phyloP scores from a whole-genome alignment of 805 yeast species.

The Metschnikowia henanensis region DNA sequence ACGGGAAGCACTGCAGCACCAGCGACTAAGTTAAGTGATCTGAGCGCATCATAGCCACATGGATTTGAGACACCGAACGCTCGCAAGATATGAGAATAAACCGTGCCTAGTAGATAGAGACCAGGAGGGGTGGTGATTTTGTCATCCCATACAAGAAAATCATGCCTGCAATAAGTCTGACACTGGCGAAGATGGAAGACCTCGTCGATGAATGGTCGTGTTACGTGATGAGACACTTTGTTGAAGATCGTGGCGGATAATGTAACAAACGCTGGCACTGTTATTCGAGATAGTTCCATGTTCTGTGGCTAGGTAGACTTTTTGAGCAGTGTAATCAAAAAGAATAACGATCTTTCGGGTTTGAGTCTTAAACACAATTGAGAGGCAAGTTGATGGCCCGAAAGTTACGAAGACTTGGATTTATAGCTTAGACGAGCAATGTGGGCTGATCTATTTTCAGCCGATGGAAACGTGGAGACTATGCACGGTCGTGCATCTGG shows the following conservation, averaged over 20 bases:
- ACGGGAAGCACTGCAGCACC: conserved; percentile 56
- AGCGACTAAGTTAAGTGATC: conserved; percentile 63
- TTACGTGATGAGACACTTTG: conserved; percentile 10
- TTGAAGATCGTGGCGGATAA: conserved; percentile 10
- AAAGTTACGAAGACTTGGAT: too few relatives aligned
- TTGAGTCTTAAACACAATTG: too few relatives aligned
- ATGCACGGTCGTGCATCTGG: too few relatives aligned
- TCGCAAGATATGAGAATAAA: conserved; percentile 37
- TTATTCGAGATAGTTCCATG: conserved; percentile 8
- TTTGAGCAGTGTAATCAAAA: too few relatives aligned
- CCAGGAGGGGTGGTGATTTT: conserved; percentile 99
- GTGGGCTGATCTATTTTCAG: too few relatives aligned
- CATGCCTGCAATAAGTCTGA: conserved; percentile 57
- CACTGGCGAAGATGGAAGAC: conserved; percentile 85
- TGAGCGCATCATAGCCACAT: conserved; percentile 19
- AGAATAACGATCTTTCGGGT: too few relatives aligned
- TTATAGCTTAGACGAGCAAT: too few relatives aligned
- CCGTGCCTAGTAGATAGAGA: conserved; percentile 53
- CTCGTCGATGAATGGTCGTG: conserved; percentile 59
- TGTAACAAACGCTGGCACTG: conserved; percentile 5
- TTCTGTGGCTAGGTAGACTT: background rate
- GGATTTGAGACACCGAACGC: conserved; percentile 28
- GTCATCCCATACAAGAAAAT: conserved; percentile 57
- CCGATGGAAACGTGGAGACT: too few relatives aligned
- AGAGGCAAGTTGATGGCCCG: too few relatives aligned